phyloP scores from a whole-genome alignment of 768 basidiomycete species.

The Leccinum subtestaceum region DNA sequence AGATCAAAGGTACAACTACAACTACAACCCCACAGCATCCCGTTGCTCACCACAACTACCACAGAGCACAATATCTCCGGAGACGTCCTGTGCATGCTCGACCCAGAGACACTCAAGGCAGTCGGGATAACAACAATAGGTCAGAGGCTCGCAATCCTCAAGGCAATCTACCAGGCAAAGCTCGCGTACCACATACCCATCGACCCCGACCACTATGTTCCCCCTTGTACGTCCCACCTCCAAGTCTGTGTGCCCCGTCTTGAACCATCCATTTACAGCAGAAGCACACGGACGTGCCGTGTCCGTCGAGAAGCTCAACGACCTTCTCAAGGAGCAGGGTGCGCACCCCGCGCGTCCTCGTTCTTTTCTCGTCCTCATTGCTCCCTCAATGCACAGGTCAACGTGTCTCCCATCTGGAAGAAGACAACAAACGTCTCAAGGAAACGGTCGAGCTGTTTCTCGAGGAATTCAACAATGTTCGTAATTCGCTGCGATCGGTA shows the following conservation, averaged over 20 bases:
- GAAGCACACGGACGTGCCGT: conserved; percentile 55
- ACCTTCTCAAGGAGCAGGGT: conserved; percentile 77
- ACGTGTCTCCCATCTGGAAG: conserved; percentile 66
- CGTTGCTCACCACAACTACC: conserved; percentile 5
- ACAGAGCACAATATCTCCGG: conserved; percentile 91
- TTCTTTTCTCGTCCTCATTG: background rate
- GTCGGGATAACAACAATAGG: conserved; percentile 89
- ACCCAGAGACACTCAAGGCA: conserved; percentile 80
- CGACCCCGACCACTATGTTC: conserved; percentile 81
- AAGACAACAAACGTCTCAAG: conserved; percentile 72
- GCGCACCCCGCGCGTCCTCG: conserved; percentile 12
- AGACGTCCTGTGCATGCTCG: conserved; percentile 81
- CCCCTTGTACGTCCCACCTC: conserved; percentile 65
- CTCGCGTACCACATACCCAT: conserved; percentile 78
- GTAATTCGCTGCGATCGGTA: conserved; percentile 32
- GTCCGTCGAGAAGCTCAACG: conserved; percentile 64
- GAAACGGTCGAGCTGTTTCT: conserved; percentile 58
- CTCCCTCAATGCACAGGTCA: conserved; percentile 47
- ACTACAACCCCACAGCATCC: background rate
- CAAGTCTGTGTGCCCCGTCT: background rate
- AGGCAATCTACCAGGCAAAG: conserved; percentile 89
- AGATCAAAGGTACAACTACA: conserved; percentile 62
- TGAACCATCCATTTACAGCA: conserved; percentile 36
- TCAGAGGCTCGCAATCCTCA: conserved; percentile 87
- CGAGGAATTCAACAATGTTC: conserved; percentile 57